Base-by-base conservation (phyloP, 495 filamentous ascomycete species). In the Neurospora africana region DNA sequence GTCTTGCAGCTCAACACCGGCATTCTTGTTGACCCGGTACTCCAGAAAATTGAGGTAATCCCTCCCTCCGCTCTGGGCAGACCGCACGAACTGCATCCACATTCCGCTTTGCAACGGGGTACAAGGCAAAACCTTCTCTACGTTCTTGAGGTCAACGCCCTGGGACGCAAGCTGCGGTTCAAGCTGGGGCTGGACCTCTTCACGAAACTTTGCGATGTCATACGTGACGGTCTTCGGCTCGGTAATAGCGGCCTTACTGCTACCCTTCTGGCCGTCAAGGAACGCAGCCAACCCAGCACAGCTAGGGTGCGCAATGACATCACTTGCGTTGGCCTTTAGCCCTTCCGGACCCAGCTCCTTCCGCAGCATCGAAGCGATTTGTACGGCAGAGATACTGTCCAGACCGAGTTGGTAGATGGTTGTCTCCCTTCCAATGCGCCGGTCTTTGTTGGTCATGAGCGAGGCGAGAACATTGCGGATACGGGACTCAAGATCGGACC, bases 331-430 rank as follows among this genome's bases (percentile, higher is more conserved):
- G 13, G 93, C 80, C 19, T 80, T 76, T n/a, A 88, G 76, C 0
- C 86, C 86, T 71, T 85, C 76, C 4, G 13, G 9, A 6, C 3
- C 15, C 0, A 65, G 53, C 0, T 65, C 53, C 65, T 87, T 85
- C 36, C 89, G 88, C 23, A 94, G 86, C 65, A 86, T 77, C 21
- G 87, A 83, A 4, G 91, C 91, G 40, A 94, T 84, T 72, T 93
- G 91, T 71, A 97, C 93, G 0, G 93, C 91, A 43, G 88, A 92
- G 74, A 98, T 93, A 71, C 93, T 96, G 79, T 98, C 94, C 58
- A 97, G 83, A 3, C 95, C 94, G 35, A 97, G 87, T 73, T 89
- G 88, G 76, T 94, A 96, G 33, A 97, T 93, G 35, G 89, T 92
- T 1, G 88, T 87, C 8, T 81, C 75, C 17, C 85, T 85, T 3